Percentiles rank a stretch among this genome's conserved stretches.
phyloP scores from a whole-genome alignment of 2,329 filamentous ascomycete species.

The Colletotrichum incanum region DNA sequence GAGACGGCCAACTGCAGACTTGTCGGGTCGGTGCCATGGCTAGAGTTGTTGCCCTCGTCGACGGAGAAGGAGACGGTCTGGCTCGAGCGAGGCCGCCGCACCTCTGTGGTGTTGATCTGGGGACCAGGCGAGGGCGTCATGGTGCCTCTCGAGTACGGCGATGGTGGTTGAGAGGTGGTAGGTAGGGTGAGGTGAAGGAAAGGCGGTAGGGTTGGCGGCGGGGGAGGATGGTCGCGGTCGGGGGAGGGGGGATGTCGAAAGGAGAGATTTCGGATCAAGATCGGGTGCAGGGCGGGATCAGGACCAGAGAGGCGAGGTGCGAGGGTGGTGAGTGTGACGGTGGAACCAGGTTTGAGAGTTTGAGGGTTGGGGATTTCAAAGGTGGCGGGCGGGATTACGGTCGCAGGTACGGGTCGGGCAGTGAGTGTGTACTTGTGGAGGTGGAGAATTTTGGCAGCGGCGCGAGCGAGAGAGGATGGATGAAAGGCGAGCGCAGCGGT shows the following conservation, averaged over 20 bases:
- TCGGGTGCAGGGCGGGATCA: slow-evolving; percentile 17
- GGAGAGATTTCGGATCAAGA: slow-evolving; percentile 11
- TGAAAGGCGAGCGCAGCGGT: not conserved
- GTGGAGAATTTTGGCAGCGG: slow-evolving; percentile 18
- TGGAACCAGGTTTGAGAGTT: slow-evolving; percentile 22
- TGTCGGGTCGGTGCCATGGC: slow-evolving; percentile 50
- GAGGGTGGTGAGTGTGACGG: slow-evolving; percentile 7
- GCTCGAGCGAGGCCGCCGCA: slow-evolving; percentile 54
- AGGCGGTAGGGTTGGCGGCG: slow-evolving; percentile 3
- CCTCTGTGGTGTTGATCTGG: slow-evolving; percentile 44
- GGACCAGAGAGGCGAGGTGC: not conserved
- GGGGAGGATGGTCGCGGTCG: slow-evolving; percentile 13
- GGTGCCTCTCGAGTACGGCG: slow-evolving; percentile 41
- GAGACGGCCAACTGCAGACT: slow-evolving; percentile 72
- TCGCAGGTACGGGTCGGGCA: slow-evolving; percentile 10
- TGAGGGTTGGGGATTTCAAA: slow-evolving; percentile 40
- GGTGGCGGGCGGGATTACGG: slow-evolving; percentile 38
- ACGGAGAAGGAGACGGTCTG: slow-evolving; percentile 65
- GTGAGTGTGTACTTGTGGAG: slow-evolving; percentile 5
- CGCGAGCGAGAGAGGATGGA: not conserved
- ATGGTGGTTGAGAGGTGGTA: slow-evolving; percentile 9
- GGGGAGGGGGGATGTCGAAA: slow-evolving; percentile 4
- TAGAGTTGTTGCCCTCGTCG: slow-evolving; percentile 55
- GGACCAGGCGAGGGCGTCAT: slow-evolving; percentile 57
- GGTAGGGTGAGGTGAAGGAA: not conserved